These are phyloP conservation scores for Pseudogymnoascus sp. DNA, from an alignment of 2,329 filamentous ascomycete species.

Conservation along the genomic window DNA sequence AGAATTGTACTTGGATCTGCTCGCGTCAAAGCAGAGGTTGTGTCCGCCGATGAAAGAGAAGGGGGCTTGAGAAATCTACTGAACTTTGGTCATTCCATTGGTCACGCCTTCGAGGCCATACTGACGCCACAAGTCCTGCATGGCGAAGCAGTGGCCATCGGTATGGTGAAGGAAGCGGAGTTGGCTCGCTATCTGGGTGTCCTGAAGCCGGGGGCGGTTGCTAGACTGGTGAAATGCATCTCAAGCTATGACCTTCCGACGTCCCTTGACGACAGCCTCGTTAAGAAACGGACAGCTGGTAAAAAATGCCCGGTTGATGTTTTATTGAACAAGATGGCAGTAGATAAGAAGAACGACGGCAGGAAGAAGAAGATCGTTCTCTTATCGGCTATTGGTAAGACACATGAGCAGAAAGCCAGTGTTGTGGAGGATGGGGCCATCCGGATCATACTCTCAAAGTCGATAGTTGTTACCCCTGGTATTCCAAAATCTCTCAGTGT, in stretches of 20 bases:
- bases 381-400: constrained; percentile 80
- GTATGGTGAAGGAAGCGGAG: constrained; percentile 97
- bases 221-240: constrained; percentile 85
- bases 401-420: constrained; percentile 78
- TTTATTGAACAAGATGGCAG: constrained; percentile 84
- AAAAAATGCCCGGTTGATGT: constrained; percentile 83
- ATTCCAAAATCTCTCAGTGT: constrained; percentile 57
- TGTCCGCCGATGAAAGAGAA: constrained; percentile 89
- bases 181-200: constrained; percentile 82
- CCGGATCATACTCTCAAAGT: constrained; percentile 71
- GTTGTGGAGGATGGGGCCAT: constrained; percentile 83
- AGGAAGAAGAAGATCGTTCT: constrained; percentile 93
- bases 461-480: constrained; percentile 64
- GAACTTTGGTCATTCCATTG: constrained; percentile 97
- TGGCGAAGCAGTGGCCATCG: constrained; percentile 91
- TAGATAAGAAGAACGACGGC: constrained; percentile 98
- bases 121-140: constrained; percentile 92
- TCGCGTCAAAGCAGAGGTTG: constrained; percentile 88
- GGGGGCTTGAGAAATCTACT: constrained; percentile 87
- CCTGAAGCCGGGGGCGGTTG: constrained; percentile 76
- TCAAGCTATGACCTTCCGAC: constrained; percentile 87
- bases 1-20: constrained; percentile 81
- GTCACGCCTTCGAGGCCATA: constrained; percentile 92
- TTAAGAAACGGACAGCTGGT: constrained; percentile 72
- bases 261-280: constrained; percentile 71